Base-by-base conservation (phyloP, 2,329 filamentous ascomycete species). In the Sclerotinia nivalis region DNA sequence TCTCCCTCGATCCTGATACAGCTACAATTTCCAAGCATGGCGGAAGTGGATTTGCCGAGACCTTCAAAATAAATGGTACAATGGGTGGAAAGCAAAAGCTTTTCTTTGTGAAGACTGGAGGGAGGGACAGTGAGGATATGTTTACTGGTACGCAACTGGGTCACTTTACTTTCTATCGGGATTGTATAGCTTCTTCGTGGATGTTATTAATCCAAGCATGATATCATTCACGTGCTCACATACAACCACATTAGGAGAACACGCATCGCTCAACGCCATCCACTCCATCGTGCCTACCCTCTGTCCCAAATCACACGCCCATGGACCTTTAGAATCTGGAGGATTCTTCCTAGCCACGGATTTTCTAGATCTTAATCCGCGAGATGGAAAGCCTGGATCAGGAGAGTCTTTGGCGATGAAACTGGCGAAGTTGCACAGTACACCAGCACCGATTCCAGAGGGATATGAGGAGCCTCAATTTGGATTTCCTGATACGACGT, bases 401-500 rank as follows among this genome's bases (percentile, higher is more conserved):
- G 59, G 67, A 9, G 25, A 55, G 20, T 88, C 87, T 1, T 83
- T 97, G 1, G 93, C 93, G 0, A 81, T 86, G 72, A 94, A 97
- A 79, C 83, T 97, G 10, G 93, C 91, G 1, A 88, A 86, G 76
- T 82, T 97, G 59, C 95, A 97, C 79, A 89, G 87, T 2, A 93
- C 89, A 0, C 88, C 91, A 0, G 92, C 91, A 0, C 91, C 92
- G 0, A 79, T 84, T 0, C 89, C 89, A 0, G 79, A 85, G 15
- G 88, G 87, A 28, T 84, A 86, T 73, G 80, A 84, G 1, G 83
- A 77, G 50, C 88, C 88, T 3, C 83, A 89, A 80, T 97, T 95
- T 74, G 95, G 95, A 2, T 97, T 97, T 77, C 91, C 92, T 0
- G 89, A 91, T 0, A 82, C 91, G 0, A 97, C 94, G 0, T 97